These are phyloP conservation scores for Pythium myriotylum DNA, from an alignment of 352 stramenopile species.

Conservation along the genomic window DNA sequence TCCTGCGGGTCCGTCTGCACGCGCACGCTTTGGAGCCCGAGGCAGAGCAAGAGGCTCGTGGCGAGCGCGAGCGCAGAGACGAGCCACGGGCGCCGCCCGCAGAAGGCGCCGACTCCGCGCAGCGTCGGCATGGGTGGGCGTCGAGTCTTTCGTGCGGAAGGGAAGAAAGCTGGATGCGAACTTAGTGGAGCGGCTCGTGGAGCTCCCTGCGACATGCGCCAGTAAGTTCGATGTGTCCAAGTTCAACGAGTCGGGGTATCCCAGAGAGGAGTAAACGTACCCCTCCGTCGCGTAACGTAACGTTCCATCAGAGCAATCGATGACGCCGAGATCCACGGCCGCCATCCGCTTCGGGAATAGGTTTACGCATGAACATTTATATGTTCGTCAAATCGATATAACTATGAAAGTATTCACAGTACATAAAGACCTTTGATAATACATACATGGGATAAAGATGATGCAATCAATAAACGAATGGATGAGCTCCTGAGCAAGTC, in stretches of 20 bases:
- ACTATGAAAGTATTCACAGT: too few species aligned
- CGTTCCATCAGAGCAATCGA: too few species aligned
- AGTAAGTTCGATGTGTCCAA: slow-evolving; percentile 19
- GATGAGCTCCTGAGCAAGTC: too few species aligned
- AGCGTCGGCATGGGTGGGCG: slow-evolving; percentile 45
- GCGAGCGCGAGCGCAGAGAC: slow-evolving; percentile 48
- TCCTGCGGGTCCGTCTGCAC: slow-evolving; percentile 81
- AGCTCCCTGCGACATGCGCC: slow-evolving; percentile 21
- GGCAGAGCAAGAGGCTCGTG: slow-evolving; percentile 56
- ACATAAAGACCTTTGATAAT: too few species aligned
- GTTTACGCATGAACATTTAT: too few species aligned
- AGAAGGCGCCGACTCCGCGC: slow-evolving; percentile 59
- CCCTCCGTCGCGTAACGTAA: too few species aligned
- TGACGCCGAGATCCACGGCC: too few species aligned
- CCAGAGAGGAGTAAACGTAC: background rate
- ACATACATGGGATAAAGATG: too few species aligned
- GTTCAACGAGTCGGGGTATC: slow-evolving; percentile 19
- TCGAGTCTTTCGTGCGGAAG: background rate
- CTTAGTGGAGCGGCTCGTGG: slow-evolving; percentile 3
- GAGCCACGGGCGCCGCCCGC: slow-evolving; percentile 45
- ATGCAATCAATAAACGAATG: too few species aligned
- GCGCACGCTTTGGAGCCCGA: slow-evolving; percentile 58
- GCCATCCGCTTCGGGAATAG: too few species aligned
- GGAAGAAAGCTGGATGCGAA: slow-evolving; percentile 28
- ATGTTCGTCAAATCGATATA: too few species aligned